Percentiles rank a stretch among this genome's conserved stretches.
These are phyloP conservation scores for Neonothopanus nambi DNA, from an alignment of 1,284 basidiomycete species.

Conservation along the genomic window DNA sequence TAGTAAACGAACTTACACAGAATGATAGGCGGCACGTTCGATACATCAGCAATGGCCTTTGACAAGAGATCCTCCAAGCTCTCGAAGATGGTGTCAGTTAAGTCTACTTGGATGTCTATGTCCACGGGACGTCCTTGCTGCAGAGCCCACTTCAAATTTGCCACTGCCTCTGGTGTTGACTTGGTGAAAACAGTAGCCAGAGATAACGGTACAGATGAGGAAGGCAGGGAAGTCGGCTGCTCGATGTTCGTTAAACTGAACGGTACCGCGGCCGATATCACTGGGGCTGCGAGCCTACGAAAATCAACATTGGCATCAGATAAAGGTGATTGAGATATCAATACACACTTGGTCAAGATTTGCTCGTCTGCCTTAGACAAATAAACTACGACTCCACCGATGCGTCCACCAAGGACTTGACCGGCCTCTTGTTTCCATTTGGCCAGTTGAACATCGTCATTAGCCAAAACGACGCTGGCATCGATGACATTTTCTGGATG, in stretches of 20 bases:
- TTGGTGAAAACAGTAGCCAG: constrained; percentile 57
- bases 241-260: constrained; percentile 53
- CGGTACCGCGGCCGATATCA: constrained; percentile 57
- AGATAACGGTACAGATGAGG: constrained; percentile 46
- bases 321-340: background rate
- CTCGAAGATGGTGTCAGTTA: constrained; percentile 67
- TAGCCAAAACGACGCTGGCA: constrained; percentile 52
- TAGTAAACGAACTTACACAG: constrained; percentile 62
- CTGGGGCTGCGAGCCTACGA: constrained; percentile 38
- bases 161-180: constrained; percentile 45
- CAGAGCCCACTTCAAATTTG: constrained; percentile 65
- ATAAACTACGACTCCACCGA: constrained; percentile 54
- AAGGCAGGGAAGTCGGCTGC: constrained; percentile 36
- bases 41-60: constrained; percentile 51
- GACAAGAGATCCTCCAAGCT: constrained; percentile 72
- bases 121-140: constrained; percentile 62
- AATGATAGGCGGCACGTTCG: constrained; percentile 60
- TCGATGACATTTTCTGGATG: constrained; percentile 68
- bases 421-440: constrained; percentile 57
- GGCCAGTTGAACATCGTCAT: constrained; percentile 38
- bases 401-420: constrained; percentile 42
- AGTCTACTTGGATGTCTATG: constrained; percentile 59
- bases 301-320: constrained; percentile 9
- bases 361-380: constrained; percentile 42
- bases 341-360: constrained; percentile 40